phyloP scores from a whole-genome alignment of 495 filamentous ascomycete species.

The Penicillium maclennaniae region DNA sequence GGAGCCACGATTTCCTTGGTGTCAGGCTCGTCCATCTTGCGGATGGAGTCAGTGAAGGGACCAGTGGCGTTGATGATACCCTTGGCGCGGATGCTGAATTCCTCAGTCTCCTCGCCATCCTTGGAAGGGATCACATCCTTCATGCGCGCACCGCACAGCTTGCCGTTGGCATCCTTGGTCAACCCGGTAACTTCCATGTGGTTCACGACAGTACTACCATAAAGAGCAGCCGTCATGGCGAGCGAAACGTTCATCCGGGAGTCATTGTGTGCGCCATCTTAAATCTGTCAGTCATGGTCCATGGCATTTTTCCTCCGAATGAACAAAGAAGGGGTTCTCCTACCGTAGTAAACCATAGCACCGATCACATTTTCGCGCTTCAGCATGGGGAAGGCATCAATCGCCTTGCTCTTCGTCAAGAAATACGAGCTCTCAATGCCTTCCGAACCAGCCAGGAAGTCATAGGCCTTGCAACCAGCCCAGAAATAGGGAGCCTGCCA shows the following conservation, averaged over 20 bases:
- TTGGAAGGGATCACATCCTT: slow-evolving; percentile 67
- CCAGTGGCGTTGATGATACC: slow-evolving; percentile 97
- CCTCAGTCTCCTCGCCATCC: slow-evolving; percentile 50
- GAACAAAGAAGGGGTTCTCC: slow-evolving; percentile 6
- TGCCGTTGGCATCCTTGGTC: slow-evolving; percentile 74
- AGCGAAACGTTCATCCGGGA: slow-evolving; percentile 97
- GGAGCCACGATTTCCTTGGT: slow-evolving; percentile 88
- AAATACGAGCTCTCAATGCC: slow-evolving; percentile 98
- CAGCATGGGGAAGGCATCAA: slow-evolving; percentile 97
- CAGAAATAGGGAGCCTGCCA: slow-evolving; percentile 98
- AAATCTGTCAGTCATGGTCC: neutral
- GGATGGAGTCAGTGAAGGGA: slow-evolving; percentile 88
- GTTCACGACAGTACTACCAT: slow-evolving; percentile 89
- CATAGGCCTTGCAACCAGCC: slow-evolving; percentile 93
- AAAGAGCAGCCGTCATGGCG: slow-evolving; percentile 91
- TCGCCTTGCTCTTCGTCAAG: slow-evolving; percentile 85
- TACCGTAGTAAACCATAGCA: slow-evolving; percentile 92
- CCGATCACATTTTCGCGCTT: slow-evolving; percentile 81
- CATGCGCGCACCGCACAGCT: slow-evolving; percentile 72
- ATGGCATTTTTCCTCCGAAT: neutral
- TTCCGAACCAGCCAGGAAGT: slow-evolving; percentile 89
- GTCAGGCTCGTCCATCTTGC: slow-evolving; percentile 78
- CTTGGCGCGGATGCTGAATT: slow-evolving; percentile 77
- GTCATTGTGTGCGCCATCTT: slow-evolving; percentile 95
- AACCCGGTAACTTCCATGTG: slow-evolving; percentile 86